These are phyloP conservation scores for Pleurotus salmoneostramineus DNA, from an alignment of 768 basidiomycete genomes.

Conservation along the genomic window DNA sequence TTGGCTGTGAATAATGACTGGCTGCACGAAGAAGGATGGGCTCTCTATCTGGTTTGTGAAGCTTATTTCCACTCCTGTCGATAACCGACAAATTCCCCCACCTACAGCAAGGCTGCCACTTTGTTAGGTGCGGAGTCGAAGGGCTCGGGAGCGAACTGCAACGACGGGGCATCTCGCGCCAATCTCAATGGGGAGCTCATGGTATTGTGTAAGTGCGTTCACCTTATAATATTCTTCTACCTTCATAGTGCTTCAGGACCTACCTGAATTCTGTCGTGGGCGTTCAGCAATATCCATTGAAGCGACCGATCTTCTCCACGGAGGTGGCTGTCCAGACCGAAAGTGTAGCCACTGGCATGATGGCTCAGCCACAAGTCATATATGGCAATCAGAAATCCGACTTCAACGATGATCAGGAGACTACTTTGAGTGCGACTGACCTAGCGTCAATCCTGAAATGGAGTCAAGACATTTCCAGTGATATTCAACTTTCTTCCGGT, in stretches of 20 bases:
- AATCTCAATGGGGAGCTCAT: constrained; percentile 69
- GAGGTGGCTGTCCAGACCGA: constrained; percentile 69
- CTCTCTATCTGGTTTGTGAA: constrained; percentile 50
- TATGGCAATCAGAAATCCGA: constrained; percentile 28
- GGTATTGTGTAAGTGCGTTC: constrained; percentile 56
- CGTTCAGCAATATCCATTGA: constrained; percentile 42
- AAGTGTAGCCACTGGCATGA: constrained; percentile 22
- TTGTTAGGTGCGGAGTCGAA: constrained; percentile 60
- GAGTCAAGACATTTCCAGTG: constrained; percentile 72
- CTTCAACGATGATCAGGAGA: constrained; percentile 48
- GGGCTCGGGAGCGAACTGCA: constrained; percentile 66
- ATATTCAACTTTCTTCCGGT: constrained; percentile 68
- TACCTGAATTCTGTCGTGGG: constrained; percentile 46
- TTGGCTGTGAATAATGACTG: constrained; percentile 65
- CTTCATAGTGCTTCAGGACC: constrained; percentile 29
- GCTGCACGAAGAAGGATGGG: constrained; percentile 71
- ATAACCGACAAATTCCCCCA: background rate
- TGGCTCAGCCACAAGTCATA: constrained; percentile 19
- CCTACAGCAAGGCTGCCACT: constrained; percentile 65
- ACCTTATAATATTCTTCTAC: background rate
- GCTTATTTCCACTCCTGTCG: background rate
- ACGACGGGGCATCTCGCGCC: constrained; percentile 58
- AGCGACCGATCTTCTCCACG: constrained; percentile 50
- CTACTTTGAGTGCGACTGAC: constrained; percentile 55
- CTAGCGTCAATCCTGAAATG: constrained; percentile 68